phyloP scores from a whole-genome alignment of 192 early-diverging fungal genomes.

The Coemansia sp. region DNA sequence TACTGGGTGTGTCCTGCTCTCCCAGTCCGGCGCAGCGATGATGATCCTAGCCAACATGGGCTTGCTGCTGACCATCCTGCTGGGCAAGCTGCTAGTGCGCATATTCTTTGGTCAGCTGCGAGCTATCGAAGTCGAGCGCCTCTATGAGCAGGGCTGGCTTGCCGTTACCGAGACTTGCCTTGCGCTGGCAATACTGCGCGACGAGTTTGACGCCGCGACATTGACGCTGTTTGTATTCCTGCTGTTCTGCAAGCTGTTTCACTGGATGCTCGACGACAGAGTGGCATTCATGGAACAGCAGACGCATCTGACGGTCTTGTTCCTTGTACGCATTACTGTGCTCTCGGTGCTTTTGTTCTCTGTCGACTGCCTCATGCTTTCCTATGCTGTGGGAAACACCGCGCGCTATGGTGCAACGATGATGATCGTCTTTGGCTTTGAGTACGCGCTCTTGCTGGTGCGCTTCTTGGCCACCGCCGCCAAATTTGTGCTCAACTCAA shows the following conservation, averaged over 20 bases:
- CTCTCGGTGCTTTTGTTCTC: constrained; percentile 60
- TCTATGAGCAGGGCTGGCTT: constrained; percentile 99
- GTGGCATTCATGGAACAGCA: constrained; percentile 77
- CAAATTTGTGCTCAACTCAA: constrained; percentile 87
- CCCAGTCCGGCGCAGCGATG: constrained; percentile 84
- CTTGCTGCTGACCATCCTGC: constrained; percentile 75
- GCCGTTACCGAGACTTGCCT: constrained; percentile 96
- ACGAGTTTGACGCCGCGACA: constrained; percentile 91
- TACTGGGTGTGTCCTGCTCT: constrained; percentile 86
- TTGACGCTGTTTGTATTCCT: constrained; percentile 85
- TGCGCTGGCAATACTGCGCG: constrained; percentile 94
- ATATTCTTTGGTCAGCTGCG: constrained; percentile 92
- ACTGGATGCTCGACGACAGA: constrained; percentile 94
- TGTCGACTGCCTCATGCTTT: constrained; percentile 76
- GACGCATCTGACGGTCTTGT: constrained; percentile 26
- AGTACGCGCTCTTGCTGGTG: constrained; percentile 90
- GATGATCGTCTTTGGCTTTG: constrained; percentile 99
- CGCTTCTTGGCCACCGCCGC: constrained; percentile 72
- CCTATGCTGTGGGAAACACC: constrained; percentile 69
- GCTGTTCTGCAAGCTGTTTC: constrained; percentile 92
- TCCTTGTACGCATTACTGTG: constrained; percentile 28
- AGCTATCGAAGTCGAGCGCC: constrained; percentile 94
- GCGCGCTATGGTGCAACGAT: constrained; percentile 74
- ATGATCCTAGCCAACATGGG: constrained; percentile 87
- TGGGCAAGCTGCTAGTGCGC: constrained; percentile 76